Conservation (phyloP, 768 basidiomycete species). For the Phylloporus scabripes region DNA sequence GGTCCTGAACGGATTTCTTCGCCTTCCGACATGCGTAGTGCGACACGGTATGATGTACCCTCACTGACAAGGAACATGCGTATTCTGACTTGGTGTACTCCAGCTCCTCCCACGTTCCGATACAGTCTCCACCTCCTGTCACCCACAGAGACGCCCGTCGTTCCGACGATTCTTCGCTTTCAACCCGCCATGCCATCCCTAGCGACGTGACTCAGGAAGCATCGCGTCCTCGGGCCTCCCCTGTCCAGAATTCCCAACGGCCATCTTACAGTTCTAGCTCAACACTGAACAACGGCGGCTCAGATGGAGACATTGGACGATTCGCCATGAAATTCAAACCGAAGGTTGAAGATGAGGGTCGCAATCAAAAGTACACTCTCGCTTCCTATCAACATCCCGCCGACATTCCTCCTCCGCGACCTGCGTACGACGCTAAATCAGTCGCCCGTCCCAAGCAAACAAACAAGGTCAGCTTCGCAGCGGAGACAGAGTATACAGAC, state of each 20-base stretch:
- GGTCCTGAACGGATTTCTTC: constrained; percentile 16
- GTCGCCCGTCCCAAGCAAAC: constrained; percentile 9
- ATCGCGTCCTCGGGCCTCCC: constrained; percentile 12
- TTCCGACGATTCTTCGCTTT: background rate
- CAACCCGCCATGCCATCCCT: background rate
- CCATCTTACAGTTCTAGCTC: constrained; percentile 35
- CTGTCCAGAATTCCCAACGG: constrained; percentile 20
- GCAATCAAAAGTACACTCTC: constrained; percentile 41
- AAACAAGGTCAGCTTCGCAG: constrained; percentile 39
- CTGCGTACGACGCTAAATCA: constrained; percentile 32
- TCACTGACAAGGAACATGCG: background rate
- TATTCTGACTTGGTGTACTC: constrained; percentile 7
- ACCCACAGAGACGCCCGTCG: background rate
- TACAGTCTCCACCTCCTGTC: constrained; percentile 3
- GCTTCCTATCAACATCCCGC: constrained; percentile 59
- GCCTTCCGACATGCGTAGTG: background rate
- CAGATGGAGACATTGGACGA: constrained; percentile 17
- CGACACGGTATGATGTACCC: background rate
- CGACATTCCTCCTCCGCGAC: constrained; percentile 50
- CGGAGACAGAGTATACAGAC: constrained; percentile 15
- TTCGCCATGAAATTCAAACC: constrained; percentile 12
- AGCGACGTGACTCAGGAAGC: background rate
- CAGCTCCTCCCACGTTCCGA: constrained; percentile 8
- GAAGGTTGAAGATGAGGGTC: constrained; percentile 17
- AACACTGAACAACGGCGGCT: constrained; percentile 31